These are phyloP conservation scores for Colletotrichum siamense DNA, from an alignment of 2,329 filamentous ascomycete genomes.

Conservation along the genomic window DNA sequence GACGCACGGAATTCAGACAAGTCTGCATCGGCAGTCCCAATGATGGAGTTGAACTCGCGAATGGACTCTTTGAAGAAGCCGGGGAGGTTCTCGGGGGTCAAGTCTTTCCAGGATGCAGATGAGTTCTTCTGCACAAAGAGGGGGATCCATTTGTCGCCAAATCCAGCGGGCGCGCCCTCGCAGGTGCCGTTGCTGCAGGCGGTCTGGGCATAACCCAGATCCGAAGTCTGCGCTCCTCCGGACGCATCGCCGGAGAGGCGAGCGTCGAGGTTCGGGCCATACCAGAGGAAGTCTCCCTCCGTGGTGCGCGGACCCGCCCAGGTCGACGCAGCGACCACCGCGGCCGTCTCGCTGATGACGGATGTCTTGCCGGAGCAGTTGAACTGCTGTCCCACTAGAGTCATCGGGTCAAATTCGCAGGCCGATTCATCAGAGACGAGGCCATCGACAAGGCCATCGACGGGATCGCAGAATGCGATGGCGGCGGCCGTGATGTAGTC, in stretches of 20 bases:
- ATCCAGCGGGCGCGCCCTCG: background rate
- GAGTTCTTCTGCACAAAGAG: background rate
- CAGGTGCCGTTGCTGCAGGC: background rate
- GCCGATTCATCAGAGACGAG: conserved; percentile 20
- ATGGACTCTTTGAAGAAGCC: background rate
- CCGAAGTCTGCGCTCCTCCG: background rate
- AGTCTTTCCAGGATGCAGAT: background rate
- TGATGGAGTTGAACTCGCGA: background rate
- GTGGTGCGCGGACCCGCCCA: background rate
- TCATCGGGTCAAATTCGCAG: conserved; percentile 27
- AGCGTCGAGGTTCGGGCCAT: background rate
- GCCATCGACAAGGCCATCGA: conserved; percentile 27
- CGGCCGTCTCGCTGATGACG: background rate
- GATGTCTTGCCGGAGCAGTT: background rate
- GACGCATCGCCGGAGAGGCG: background rate
- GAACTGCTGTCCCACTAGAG: conserved; percentile 7
- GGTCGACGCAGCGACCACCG: background rate
- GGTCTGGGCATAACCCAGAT: background rate
- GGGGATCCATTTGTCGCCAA: background rate
- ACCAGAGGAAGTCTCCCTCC: background rate
- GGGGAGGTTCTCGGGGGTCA: background rate
- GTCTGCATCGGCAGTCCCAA: background rate
- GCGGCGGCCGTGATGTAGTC: conserved; percentile 36
- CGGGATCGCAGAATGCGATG: conserved; percentile 32
- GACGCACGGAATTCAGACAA: conserved; percentile 40